A percentile compares a stretch with the other conserved stretches of the same genome.
Conservation (phyloP, 768 basidiomycete species). For the Mrakia hoshinonis region DNA sequence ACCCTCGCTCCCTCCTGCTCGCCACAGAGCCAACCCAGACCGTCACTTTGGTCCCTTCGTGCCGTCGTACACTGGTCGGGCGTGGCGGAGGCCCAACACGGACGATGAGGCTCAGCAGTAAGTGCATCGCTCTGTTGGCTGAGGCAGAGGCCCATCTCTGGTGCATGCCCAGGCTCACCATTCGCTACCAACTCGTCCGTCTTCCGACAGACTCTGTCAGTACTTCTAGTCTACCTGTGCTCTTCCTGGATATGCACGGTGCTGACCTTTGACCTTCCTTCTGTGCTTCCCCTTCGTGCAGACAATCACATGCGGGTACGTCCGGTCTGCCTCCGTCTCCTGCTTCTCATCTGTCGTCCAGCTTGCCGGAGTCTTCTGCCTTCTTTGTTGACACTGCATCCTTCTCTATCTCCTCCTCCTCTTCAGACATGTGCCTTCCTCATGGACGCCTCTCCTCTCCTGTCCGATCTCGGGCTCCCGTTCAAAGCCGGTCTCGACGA, state of each 20-base stretch:
- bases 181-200: too few species aligned
- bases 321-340: too few species aligned
- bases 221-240: too few species aligned
- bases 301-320: too few species aligned
- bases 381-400: background rate
- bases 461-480: constrained; percentile 39
- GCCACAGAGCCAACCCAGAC: background rate
- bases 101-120: constrained; percentile 39
- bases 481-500: constrained; percentile 41
- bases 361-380: too few species aligned
- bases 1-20: background rate
- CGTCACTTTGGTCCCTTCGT: constrained; percentile 9
- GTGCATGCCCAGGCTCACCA: too few species aligned
- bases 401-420: background rate
- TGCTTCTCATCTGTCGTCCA: too few species aligned
- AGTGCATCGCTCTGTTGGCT: constrained; percentile 25
- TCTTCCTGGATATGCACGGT: too few species aligned
- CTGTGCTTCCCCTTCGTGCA: too few species aligned
- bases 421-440: constrained; percentile 40
- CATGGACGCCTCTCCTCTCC: constrained; percentile 40
- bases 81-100: constrained; percentile 31
- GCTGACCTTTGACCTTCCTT: too few species aligned
- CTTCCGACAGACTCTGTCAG: too few species aligned
- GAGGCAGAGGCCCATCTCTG: too few species aligned
- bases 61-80: background rate